These are phyloP conservation scores for Nannochloropsis oceanica DNA, from an alignment of 108 stramenopile genomes.

Conservation along the genomic window DNA sequence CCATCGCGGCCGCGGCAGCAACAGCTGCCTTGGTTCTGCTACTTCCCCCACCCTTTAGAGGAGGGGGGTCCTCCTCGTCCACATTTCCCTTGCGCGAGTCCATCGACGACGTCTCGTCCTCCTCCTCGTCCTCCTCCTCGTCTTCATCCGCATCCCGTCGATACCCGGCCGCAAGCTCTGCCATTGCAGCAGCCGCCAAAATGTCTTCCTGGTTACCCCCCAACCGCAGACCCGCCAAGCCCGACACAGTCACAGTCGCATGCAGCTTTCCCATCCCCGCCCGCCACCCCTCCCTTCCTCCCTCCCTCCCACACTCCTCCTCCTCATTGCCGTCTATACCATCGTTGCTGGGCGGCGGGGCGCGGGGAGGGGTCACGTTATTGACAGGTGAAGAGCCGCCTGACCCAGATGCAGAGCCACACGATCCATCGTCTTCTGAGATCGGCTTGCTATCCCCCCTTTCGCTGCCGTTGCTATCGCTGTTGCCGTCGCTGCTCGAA, in stretches of 20 bases:
- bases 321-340: no score
- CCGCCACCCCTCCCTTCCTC: no score
- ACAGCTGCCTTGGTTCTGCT: not conserved
- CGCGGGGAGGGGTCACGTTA: no score
- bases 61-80: not conserved
- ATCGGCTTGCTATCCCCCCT: not conserved
- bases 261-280: no score
- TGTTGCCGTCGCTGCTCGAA: not conserved
- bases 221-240: no score
- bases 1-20: not conserved
- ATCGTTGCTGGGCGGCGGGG: no score
- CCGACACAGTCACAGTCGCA: no score
- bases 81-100: not conserved
- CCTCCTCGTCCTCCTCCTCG: not conserved
- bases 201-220: no score
- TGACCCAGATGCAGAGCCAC: no score
- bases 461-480: not conserved
- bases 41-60: not conserved
- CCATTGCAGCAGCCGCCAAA: not conserved
- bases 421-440: not conserved
- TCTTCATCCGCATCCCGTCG: not conserved
- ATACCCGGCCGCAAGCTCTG: not conserved
- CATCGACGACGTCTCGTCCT: not conserved
- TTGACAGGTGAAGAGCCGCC: no score
- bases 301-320: no score